Evolutionary conservation across 495 filamentous ascomycete genomes (phyloP).

Genomic region (Penicillium antarcticum): DNA sequence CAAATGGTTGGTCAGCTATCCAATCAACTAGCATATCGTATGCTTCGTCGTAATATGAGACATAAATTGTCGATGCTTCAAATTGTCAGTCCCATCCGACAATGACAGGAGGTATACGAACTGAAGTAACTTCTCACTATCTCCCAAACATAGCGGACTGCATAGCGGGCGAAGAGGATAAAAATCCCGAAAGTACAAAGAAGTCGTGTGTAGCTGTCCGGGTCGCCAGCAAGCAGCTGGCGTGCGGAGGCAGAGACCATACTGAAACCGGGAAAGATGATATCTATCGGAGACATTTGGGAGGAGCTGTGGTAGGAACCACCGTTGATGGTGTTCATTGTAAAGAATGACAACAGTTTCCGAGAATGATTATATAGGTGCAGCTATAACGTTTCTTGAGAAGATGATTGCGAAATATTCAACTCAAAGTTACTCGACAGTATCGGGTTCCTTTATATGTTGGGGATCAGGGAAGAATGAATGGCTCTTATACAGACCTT

Average conservation of each 20-base stretch:
- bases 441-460: background rate
- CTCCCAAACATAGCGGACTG: conserved; percentile 17
- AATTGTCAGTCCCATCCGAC: conserved; percentile 16
- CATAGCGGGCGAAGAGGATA: conserved; percentile 23
- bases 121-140: conserved; percentile 27
- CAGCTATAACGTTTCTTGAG: background rate
- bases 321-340: background rate
- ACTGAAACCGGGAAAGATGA: conserved; percentile 23
- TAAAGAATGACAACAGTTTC: background rate
- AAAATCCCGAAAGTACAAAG: conserved; percentile 21
- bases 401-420: background rate
- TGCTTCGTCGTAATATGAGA: conserved; percentile 24
- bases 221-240: conserved; percentile 18
- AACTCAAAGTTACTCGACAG: background rate
- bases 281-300: conserved; percentile 27
- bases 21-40: conserved; percentile 27
- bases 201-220: conserved; percentile 19
- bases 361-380: background rate
- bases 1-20: conserved; percentile 22
- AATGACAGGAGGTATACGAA: conserved; percentile 15
- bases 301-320: conserved; percentile 4
- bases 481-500: background rate
- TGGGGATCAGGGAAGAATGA: background rate
- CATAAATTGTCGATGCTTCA: conserved; percentile 25
- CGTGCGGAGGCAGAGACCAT: conserved; percentile 16